These are phyloP conservation scores for Tinospora cordifolia DNA, from an alignment of 164 flowering plant species.

Conservation along the genomic window DNA sequence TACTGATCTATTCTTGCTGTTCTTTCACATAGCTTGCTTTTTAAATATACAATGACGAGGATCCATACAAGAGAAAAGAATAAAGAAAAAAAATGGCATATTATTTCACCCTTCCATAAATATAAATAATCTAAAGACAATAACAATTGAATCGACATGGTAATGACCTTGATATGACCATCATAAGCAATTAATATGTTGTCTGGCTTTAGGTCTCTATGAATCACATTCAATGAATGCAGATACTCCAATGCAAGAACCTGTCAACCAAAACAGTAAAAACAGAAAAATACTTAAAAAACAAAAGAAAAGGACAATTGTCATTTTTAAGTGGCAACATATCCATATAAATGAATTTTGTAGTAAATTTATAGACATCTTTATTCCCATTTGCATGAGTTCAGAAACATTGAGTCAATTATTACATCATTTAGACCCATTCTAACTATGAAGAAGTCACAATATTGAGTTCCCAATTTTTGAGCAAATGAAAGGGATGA, in stretches of 20 bases:
- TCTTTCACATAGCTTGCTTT: background rate
- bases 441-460: background rate
- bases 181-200: slow-evolving; percentile 88
- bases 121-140: background rate
- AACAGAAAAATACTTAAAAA: background rate
- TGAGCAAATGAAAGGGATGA: background rate
- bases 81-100: background rate
- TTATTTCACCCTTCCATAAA: background rate
- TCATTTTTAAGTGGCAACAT: background rate
- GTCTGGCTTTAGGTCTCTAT: slow-evolving; percentile 96
- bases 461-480: background rate
- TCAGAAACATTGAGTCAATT: background rate
- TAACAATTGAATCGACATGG: slow-evolving; percentile 12
- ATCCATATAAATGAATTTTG: background rate
- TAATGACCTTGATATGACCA: slow-evolving; percentile 94
- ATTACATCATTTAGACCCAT: background rate
- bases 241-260: slow-evolving; percentile 97
- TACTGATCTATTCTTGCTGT: background rate
- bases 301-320: background rate
- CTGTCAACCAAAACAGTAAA: slow-evolving; percentile 33
- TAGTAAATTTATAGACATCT: background rate
- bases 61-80: background rate
- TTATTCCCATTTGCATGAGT: background rate
- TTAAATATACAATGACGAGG: background rate
- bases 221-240: slow-evolving; percentile 88